phyloP scores from a whole-genome alignment of 192 early-diverging fungal species.

The Coemansia guatemalensis region DNA sequence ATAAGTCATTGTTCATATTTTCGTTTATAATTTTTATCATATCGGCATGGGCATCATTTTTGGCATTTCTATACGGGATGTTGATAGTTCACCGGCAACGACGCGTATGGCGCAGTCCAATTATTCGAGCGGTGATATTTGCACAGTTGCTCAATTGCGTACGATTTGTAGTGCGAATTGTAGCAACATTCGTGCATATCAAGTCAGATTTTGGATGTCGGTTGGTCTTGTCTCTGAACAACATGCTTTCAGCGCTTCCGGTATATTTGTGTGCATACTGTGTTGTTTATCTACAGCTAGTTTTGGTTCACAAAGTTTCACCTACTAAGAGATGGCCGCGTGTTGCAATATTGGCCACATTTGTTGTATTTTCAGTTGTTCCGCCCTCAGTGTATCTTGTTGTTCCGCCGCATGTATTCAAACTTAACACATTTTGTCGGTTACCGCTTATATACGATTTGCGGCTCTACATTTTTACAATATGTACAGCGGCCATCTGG shows the following conservation, averaged over 20 bases:
- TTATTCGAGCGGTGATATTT: constrained; percentile 35
- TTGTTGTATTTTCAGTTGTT: constrained; percentile 9
- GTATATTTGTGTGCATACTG: constrained; percentile 30
- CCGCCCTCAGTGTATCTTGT: constrained; percentile 20
- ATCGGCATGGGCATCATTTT: constrained; percentile 14
- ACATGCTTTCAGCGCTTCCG: constrained; percentile 11
- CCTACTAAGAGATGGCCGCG: constrained; percentile 32
- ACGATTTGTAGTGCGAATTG: constrained; percentile 22
- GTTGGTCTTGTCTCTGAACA: constrained; percentile 22
- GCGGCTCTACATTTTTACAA: constrained; percentile 14
- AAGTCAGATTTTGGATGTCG: constrained; percentile 24
- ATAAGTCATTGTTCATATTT: constrained; percentile 7
- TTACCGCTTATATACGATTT: background rate
- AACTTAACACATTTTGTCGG: constrained; percentile 10
- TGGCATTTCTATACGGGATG: constrained; percentile 30
- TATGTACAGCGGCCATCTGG: constrained; percentile 19
- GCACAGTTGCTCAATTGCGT: constrained; percentile 32
- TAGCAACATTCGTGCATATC: constrained; percentile 9
- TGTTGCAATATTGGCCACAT: constrained; percentile 12
- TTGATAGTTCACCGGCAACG: constrained; percentile 1
- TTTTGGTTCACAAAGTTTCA: constrained; percentile 32
- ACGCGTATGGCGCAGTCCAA: constrained; percentile 20
- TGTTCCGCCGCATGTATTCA: constrained; percentile 4
- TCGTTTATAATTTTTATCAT: constrained; percentile 12
- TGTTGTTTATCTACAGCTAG: constrained; percentile 42